phyloP scores from a whole-genome alignment of 345 rosid species.

The Acer campestre region DNA sequence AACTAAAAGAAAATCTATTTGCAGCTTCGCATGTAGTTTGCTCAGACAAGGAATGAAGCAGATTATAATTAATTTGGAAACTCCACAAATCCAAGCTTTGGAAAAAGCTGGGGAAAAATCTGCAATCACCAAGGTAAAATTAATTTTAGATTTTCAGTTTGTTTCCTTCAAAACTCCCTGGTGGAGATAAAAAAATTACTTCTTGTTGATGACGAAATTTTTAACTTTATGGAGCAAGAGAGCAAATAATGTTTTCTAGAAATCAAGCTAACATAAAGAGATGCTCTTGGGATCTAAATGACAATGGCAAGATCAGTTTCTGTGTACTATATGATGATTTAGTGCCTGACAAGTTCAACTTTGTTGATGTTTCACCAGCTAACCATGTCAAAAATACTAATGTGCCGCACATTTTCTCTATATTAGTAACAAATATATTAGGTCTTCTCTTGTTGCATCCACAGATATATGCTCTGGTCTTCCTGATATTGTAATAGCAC shows the following conservation, averaged over 20 bases:
- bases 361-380: constrained; percentile 5
- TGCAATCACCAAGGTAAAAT: constrained; percentile 60
- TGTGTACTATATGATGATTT: background rate
- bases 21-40: constrained; percentile 92
- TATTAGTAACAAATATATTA: background rate
- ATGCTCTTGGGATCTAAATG: background rate
- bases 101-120: constrained; percentile 73
- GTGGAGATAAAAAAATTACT: background rate
- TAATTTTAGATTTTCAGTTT: constrained; percentile 7
- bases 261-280: background rate
- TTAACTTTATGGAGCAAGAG: background rate
- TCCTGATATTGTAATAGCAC: background rate
- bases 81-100: constrained; percentile 60
- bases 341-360: background rate
- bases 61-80: constrained; percentile 75
- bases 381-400: background rate
- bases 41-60: constrained; percentile 97
- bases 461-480: background rate
- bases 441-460: constrained; percentile 3
- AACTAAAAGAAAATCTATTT: constrained; percentile 28
- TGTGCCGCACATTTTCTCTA: background rate
- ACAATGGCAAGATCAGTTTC: background rate
- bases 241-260: background rate
- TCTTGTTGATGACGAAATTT: background rate
- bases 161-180: background rate